Evolutionary conservation across 225 moss, liverwort and hornwort genomes (phyloP), one percentile per base, ranked within the genome.

Genomic region (Ulota crispa): DNA sequence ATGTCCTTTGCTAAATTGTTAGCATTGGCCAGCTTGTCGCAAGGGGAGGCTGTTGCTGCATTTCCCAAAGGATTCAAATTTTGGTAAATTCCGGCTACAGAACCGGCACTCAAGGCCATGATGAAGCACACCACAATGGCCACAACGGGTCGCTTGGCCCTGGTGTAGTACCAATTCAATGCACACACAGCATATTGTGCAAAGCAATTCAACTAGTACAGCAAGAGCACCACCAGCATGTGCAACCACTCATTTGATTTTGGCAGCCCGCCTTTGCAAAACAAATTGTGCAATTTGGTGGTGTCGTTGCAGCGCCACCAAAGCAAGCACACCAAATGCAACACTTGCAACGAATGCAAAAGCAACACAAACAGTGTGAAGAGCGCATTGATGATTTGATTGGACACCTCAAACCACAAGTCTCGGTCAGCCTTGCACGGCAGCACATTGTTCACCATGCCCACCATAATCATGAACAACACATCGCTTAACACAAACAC

Each of bases 391-490:
- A 95, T 86, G 75, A 88, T 86, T 82, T 95, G 95, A 83, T 95
- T 95, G 71, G 86, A 92, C 24, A 92, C 93, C 88, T 95, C 95
- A 70, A 93, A 95, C 89, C 92, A 89, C 26, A 92, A 76, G 63
- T 95, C 91, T 26, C 93, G 86, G n/a, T 79, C 81, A 14, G 9
- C 69, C 81, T 78, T 88, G 32, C n/a, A 47, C 5, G 86, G 92
- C 19, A 95, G 30, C 19, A 81, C 89, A 12, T 30, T 34, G 85
- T 93, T 85, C 1, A 95, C 85, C 95, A 95, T 95, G 53, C 95
- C 95, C 14, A 87, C 85, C 93, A 95, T 89, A 11, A 95, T 92
- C 95, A 95, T 95, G 81, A 95, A 95, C 21, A 95, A 87, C 77
- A 95, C 77, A 5, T 93, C 93, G 60, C 95, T 93, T 1, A 90